Evolutionary conservation across 139 green algal genomes (phyloP).

Genomic region (Coelastrella sp.): DNA sequence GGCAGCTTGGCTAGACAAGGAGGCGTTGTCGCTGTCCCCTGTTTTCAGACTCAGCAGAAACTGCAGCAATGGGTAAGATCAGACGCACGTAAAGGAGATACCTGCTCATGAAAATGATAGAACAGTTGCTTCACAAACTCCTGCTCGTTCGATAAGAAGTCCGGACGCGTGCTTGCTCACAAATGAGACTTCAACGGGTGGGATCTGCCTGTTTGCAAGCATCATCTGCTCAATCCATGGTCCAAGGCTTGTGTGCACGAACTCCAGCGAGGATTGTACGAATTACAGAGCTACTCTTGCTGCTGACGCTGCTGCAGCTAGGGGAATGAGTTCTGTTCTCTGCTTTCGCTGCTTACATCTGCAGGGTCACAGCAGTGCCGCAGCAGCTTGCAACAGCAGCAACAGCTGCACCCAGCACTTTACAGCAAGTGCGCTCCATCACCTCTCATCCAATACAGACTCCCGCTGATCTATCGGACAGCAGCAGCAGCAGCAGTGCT

Average conservation of each 20-base stretch:
- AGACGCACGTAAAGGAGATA: background rate
- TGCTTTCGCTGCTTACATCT: background rate
- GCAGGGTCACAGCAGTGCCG: background rate
- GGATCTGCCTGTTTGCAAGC: too few species aligned
- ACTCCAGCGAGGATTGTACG: too few species aligned
- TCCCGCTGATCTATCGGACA: background rate
- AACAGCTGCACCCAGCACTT: background rate
- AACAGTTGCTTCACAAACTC: too few species aligned
- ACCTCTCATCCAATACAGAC: background rate
- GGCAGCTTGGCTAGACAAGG: slow-evolving; percentile 13
- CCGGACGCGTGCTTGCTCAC: too few species aligned
- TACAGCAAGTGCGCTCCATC: background rate
- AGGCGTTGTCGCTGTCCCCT: slow-evolving; percentile 1
- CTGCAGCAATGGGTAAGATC: slow-evolving; percentile 21
- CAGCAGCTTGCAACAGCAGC: background rate
- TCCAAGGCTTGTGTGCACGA: too few species aligned
- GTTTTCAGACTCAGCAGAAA: background rate
- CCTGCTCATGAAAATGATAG: too few species aligned
- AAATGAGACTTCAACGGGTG: too few species aligned
- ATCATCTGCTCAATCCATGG: too few species aligned
- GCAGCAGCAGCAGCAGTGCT: background rate
- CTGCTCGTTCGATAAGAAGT: background rate
- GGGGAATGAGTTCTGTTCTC: too few species aligned
- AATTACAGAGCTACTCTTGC: background rate
- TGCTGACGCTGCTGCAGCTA: background rate